A percentile compares a stretch with the other conserved stretches of the same genome.
These are phyloP conservation scores for Cyclotella sp. DNA, from an alignment of 108 stramenopile genomes.

Conservation along the genomic window DNA sequence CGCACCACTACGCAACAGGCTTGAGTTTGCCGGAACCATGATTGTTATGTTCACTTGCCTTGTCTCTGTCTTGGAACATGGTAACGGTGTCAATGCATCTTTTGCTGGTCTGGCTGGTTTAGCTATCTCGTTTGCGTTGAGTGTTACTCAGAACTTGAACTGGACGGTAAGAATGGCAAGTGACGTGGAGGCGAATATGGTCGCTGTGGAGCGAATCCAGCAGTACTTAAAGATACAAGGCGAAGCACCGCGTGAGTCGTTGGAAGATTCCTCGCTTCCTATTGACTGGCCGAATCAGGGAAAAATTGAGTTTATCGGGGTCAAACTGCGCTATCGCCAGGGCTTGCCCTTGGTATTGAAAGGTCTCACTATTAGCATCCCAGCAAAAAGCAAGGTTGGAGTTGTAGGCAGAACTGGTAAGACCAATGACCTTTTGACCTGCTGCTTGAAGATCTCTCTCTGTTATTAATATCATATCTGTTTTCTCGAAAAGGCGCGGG, in stretches of 20 bases:
- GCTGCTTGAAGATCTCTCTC: neutral
- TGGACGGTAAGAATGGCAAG: conserved; percentile 94
- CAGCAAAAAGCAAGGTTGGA: conserved; percentile 76
- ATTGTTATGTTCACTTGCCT: conserved; percentile 75
- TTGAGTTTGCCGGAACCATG: conserved; percentile 45
- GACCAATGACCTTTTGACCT: conserved; percentile 12
- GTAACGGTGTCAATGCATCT: conserved; percentile 47
- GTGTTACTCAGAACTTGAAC: conserved; percentile 89
- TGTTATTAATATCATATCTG: conserved; percentile 3
- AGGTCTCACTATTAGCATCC: conserved; percentile 79
- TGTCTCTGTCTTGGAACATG: conserved; percentile 65
- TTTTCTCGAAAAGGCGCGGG: conserved; percentile 75
- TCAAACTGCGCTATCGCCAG: conserved; percentile 80
- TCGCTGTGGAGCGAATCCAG: conserved; percentile 88
- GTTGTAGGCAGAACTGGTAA: conserved; percentile 86
- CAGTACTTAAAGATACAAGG: conserved; percentile 70
- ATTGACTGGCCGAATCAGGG: conserved; percentile 80
- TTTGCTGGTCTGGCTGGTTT: conserved; percentile 96
- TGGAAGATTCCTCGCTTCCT: conserved; percentile 45
- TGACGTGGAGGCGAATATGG: conserved; percentile 94
- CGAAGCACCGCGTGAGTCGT: conserved; percentile 64
- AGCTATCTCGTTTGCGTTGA: conserved; percentile 89
- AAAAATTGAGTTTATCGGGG: conserved; percentile 69
- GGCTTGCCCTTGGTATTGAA: conserved; percentile 90
- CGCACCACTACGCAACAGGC: neutral